Evolutionary conservation across 306 rosid species (phyloP).

Genomic region (Glycine tomentella): DNA sequence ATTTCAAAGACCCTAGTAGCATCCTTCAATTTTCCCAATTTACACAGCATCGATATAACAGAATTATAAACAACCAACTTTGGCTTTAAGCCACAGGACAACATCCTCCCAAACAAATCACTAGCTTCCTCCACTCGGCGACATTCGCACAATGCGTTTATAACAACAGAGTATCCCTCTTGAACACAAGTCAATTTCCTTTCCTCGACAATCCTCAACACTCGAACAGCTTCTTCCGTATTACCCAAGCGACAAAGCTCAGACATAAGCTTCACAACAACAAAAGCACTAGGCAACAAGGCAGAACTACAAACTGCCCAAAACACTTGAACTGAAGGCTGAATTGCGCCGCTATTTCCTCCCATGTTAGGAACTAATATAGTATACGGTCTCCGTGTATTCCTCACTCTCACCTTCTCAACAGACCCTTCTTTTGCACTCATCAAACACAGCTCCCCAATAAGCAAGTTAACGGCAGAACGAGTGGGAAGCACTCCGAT

Average conservation of each 20-base stretch:
- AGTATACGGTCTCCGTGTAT: slow-evolving; percentile 58
- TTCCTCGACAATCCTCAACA: slow-evolving; percentile 64
- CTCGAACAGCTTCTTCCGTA: slow-evolving; percentile 57
- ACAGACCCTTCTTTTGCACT: slow-evolving; percentile 72
- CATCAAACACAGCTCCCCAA: slow-evolving; percentile 67
- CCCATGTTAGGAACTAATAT: slow-evolving; percentile 70
- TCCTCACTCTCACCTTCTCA: slow-evolving; percentile 60
- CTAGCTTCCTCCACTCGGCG: slow-evolving; percentile 56
- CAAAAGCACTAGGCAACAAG: slow-evolving; percentile 72
- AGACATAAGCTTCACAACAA: slow-evolving; percentile 56
- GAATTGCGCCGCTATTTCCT: slow-evolving; percentile 60
- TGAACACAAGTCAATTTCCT: slow-evolving; percentile 59
- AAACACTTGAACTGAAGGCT: slow-evolving; percentile 66
- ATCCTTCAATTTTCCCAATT: slow-evolving; percentile 60
- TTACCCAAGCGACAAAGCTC: slow-evolving; percentile 73
- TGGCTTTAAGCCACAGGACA: slow-evolving; percentile 59
- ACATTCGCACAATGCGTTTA: slow-evolving; percentile 61
- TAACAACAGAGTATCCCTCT: slow-evolving; percentile 63
- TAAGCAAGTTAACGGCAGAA: slow-evolving; percentile 65
- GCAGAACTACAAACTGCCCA: slow-evolving; percentile 57
- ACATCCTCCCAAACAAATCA: slow-evolving; percentile 65
- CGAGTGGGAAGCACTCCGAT: slow-evolving; percentile 69
- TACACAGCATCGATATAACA: slow-evolving; percentile 70
- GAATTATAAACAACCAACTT: slow-evolving; percentile 67
- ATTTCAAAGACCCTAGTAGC: slow-evolving; percentile 65